A percentile compares a stretch with the other conserved stretches of the same genome.
phyloP scores from a whole-genome alignment of 225 moss, liverwort and hornwort genomes.

The Climacium dendroides region DNA sequence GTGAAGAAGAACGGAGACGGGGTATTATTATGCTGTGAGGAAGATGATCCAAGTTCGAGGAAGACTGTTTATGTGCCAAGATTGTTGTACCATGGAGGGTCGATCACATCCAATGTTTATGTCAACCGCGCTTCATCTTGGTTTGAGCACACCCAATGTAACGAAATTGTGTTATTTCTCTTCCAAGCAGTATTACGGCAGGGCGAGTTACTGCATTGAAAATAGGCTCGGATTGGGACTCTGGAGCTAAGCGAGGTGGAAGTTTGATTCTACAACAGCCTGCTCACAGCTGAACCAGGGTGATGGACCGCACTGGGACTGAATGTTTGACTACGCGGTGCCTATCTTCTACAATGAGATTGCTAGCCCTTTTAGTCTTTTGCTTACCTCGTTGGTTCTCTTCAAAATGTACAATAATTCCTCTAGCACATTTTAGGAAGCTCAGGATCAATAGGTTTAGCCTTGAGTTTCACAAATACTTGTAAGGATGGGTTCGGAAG shows the following conservation, averaged over 20 bases:
- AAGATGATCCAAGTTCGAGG: neutral
- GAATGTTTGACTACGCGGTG: neutral
- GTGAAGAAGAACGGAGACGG: neutral
- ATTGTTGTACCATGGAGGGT: neutral
- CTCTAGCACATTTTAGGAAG: conserved; percentile 30
- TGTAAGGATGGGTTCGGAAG: neutral
- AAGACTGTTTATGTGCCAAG: neutral
- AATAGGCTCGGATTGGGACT: neutral
- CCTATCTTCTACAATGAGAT: neutral
- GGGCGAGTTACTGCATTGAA: neutral
- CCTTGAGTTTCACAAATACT: conserved; percentile 4
- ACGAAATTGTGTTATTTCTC: neutral
- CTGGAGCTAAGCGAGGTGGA: neutral
- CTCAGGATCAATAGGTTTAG: neutral
- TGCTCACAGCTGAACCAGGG: neutral
- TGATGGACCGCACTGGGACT: neutral
- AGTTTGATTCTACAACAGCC: neutral
- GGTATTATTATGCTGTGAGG: neutral
- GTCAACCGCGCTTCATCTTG: neutral
- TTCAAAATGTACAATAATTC: conserved; percentile 32
- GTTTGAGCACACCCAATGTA: neutral
- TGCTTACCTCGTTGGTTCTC: conserved; percentile 3
- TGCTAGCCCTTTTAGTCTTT: neutral
- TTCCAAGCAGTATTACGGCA: neutral
- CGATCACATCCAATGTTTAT: neutral